phyloP scores from a whole-genome alignment of 2,329 filamentous ascomycete genomes.

The Xylaria sp. region DNA sequence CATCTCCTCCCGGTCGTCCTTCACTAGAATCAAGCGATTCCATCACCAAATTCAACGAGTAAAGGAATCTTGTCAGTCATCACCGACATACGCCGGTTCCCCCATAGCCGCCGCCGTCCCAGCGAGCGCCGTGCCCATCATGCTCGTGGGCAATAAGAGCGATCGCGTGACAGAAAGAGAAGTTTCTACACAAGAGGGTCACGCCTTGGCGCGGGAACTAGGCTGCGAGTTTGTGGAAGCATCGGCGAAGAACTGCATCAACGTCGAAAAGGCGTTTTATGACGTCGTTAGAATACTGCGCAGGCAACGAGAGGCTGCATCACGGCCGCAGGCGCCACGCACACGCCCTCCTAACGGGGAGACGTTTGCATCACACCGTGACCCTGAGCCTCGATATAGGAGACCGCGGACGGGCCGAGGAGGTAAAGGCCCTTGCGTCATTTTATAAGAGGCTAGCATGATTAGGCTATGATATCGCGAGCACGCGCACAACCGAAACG shows the following conservation, averaged over 20 bases:
- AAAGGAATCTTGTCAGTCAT: constrained; percentile 86
- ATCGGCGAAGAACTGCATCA: constrained; percentile 97
- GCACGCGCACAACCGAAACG: constrained; percentile 38
- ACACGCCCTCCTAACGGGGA: constrained; percentile 43
- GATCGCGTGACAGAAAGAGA: constrained; percentile 95
- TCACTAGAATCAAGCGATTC: constrained; percentile 93
- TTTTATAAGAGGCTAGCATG: constrained; percentile 51
- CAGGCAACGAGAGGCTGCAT: constrained; percentile 75
- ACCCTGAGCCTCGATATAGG: constrained; percentile 40
- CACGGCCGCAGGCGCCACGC: constrained; percentile 49
- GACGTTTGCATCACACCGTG: constrained; percentile 36
- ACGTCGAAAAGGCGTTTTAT: constrained; percentile 98
- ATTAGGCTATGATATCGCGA: constrained; percentile 35
- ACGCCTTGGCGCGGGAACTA: constrained; percentile 87
- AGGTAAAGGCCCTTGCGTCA: constrained; percentile 53
- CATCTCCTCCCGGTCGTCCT: constrained; percentile 96
- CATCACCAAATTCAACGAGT: constrained; percentile 97
- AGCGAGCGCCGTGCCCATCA: constrained; percentile 84
- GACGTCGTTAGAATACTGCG: constrained; percentile 93
- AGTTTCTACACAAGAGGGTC: constrained; percentile 95
- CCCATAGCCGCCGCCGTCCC: constrained; percentile 69
- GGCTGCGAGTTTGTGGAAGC: constrained; percentile 97
- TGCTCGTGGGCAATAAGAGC: constrained; percentile 99
- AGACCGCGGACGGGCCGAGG: constrained; percentile 46
- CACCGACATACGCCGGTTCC: constrained; percentile 80